phyloP scores from a whole-genome alignment of 345 rosid genomes.

The Turnera subulata region DNA sequence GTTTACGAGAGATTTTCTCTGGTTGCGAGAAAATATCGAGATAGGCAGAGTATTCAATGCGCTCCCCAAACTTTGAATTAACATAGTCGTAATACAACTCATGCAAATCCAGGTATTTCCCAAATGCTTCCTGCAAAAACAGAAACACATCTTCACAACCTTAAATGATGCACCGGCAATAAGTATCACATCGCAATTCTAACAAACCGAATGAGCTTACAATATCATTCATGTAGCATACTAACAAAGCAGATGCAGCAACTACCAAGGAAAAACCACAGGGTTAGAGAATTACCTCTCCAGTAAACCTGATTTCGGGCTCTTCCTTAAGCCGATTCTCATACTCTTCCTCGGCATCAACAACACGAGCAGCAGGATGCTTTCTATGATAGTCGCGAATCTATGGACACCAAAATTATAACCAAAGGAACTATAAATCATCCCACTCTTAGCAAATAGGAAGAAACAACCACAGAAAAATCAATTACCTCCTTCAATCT shows the following conservation, averaged over 20 bases:
- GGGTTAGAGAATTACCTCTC: slow-evolving; percentile 52
- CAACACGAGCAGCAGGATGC: slow-evolving; percentile 77
- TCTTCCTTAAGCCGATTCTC: slow-evolving; percentile 82
- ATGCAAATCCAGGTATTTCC: slow-evolving; percentile 84
- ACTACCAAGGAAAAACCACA: too few species aligned
- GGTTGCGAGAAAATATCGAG: slow-evolving; percentile 72
- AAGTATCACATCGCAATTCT: too few species aligned
- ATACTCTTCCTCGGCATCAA: slow-evolving; percentile 64
- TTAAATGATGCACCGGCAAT: too few species aligned
- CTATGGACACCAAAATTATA: slow-evolving; percentile 23
- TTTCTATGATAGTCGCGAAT: slow-evolving; percentile 88
- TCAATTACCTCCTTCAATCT: slow-evolving; percentile 76
- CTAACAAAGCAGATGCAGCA: too few species aligned
- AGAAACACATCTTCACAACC: slow-evolving; percentile 1
- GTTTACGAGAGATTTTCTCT: slow-evolving; percentile 51
- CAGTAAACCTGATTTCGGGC: slow-evolving; percentile 75
- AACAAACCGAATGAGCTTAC: not conserved
- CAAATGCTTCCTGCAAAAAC: slow-evolving; percentile 71
- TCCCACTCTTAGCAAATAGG: not conserved
- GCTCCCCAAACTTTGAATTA: slow-evolving; percentile 83
- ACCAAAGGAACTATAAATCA: not conserved
- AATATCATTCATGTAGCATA: too few species aligned
- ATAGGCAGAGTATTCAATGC: slow-evolving; percentile 76
- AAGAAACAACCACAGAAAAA: not conserved
- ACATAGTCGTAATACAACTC: slow-evolving; percentile 77